A percentile compares a stretch with the other conserved stretches of the same genome.
Evolutionary conservation across 202 grass and related monocot genomes (phyloP).

Genomic region (Schoenoplectus triqueter): DNA sequence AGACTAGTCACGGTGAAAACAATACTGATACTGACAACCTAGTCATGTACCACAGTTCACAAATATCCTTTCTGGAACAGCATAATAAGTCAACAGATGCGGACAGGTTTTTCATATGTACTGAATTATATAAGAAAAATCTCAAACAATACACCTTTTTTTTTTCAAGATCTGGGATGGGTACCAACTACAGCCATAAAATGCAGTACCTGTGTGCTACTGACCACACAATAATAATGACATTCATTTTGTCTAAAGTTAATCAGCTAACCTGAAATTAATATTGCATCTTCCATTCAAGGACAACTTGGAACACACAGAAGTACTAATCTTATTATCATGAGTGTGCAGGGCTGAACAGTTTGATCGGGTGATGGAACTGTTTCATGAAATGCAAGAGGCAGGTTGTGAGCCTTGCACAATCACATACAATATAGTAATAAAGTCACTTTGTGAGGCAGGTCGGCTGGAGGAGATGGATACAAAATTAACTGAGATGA

Average conservation of each 20-base stretch:
- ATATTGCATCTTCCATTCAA: no score
- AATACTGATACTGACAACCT: not conserved
- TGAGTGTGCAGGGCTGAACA: conserved; percentile 49
- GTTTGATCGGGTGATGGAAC: conserved; percentile 70
- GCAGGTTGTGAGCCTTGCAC: conserved; percentile 64
- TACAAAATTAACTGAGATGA: conserved; percentile 70
- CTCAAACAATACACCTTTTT: not conserved
- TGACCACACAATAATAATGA: not conserved
- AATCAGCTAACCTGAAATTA: not conserved
- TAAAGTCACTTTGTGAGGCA: conserved; percentile 77
- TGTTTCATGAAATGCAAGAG: conserved; percentile 78
- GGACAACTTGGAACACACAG: not conserved
- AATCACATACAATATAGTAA: conserved; percentile 88
- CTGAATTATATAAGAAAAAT: no score
- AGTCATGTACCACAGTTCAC: not conserved
- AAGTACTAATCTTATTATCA: not conserved
- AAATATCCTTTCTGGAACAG: not conserved
- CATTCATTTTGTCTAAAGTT: not conserved
- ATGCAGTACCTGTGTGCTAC: not conserved
- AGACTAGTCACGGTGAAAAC: not conserved
- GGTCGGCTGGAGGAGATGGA: conserved; percentile 62
- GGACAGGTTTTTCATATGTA: no score
- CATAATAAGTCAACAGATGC: not conserved
- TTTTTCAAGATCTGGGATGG: not conserved
- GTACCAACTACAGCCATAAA: not conserved